These are phyloP conservation scores for Turritis glabra DNA, from an alignment of 345 rosid species.

Conservation along the genomic window DNA sequence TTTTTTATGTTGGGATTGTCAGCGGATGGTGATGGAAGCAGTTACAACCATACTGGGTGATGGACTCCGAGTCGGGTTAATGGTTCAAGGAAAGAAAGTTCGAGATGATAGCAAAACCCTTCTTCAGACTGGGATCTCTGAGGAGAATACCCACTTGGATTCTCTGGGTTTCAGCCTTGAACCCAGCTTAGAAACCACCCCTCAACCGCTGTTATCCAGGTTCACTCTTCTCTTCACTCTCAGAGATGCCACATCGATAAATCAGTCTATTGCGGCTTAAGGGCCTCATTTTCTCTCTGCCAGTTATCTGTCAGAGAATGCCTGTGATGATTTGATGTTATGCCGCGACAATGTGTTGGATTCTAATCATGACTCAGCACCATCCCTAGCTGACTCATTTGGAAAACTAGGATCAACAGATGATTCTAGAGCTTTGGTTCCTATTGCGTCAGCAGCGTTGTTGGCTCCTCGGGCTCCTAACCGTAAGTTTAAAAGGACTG, in stretches of 20 bases:
- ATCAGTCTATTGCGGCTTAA: conserved; percentile 4
- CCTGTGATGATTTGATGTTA: conserved; percentile 15
- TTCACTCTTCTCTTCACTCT: conserved; percentile 37
- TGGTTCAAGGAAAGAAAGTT: conserved; percentile 84
- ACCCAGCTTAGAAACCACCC: conserved; percentile 57
- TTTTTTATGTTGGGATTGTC: not conserved
- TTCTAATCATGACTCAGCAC: conserved; percentile 69
- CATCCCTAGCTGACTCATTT: conserved; percentile 42
- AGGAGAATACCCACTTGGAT: conserved; percentile 54
- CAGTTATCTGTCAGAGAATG: conserved; percentile 19
- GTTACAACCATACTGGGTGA: conserved; percentile 73
- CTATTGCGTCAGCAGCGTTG: conserved; percentile 52
- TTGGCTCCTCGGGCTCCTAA: conserved; percentile 50
- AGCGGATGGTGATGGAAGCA: conserved; percentile 96
- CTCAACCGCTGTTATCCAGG: conserved; percentile 57
- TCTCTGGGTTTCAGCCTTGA: conserved; percentile 84
- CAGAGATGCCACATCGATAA: not conserved
- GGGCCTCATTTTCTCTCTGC: conserved; percentile 1
- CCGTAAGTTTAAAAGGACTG: conserved; percentile 66
- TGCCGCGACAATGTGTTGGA: conserved; percentile 48
- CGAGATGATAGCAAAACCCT: conserved; percentile 85
- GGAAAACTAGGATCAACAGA: conserved; percentile 14
- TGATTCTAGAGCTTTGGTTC: conserved; percentile 64
- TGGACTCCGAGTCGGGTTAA: conserved; percentile 71
- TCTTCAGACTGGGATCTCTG: conserved; percentile 78